Evolutionary conservation across 2,329 filamentous ascomycete species (phyloP).

Genomic region (Cryphonectria parasitica): DNA sequence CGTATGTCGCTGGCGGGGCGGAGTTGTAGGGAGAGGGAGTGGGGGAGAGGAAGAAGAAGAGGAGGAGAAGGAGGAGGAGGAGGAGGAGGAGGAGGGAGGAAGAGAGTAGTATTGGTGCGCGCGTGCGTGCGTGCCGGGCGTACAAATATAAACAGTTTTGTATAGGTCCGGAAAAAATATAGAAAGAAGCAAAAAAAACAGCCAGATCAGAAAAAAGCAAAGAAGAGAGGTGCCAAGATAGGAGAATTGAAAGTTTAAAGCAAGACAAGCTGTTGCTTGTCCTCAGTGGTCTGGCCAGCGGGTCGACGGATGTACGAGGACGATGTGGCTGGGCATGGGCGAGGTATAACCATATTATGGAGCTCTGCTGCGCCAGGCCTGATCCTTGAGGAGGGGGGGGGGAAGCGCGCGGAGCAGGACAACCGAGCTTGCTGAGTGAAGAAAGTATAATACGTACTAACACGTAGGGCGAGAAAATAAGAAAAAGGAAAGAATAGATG

Average conservation of each 20-base stretch:
- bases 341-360: neutral
- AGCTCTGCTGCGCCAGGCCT: neutral
- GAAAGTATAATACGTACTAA: neutral
- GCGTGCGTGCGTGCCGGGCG: neutral
- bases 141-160: neutral
- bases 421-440: neutral
- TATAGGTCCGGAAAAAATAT: neutral
- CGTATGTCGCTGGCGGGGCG: neutral
- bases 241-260: slow-evolving; percentile 1
- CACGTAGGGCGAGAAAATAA: neutral
- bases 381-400: neutral
- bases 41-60: neutral
- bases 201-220: neutral
- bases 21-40: neutral
- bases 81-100: no score
- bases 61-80: no score
- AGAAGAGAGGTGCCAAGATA: neutral
- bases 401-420: neutral
- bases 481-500: neutral
- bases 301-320: neutral
- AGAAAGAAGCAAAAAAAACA: neutral
- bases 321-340: neutral
- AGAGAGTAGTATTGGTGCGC: neutral
- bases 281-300: neutral
- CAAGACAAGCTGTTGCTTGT: neutral